Evolutionary conservation across 2,329 filamentous ascomycete species (phyloP), one percentile per base, ranked within the genome.

Genomic region (Phyllosticta capitalensis): DNA sequence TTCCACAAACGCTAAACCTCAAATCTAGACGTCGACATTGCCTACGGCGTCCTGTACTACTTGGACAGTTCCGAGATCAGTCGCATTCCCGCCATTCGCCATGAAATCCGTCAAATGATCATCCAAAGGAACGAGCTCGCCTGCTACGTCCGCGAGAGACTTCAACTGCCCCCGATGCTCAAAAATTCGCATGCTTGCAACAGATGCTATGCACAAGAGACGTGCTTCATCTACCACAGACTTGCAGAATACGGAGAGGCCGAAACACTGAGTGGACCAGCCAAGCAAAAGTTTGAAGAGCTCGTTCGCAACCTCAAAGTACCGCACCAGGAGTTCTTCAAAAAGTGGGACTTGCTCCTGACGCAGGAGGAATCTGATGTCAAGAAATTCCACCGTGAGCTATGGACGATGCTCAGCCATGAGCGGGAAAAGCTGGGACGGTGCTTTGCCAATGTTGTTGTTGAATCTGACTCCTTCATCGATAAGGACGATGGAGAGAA

Each of bases 281-380:
- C 96, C 71, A 84, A 87, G 52, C 83, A 87, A 28, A 88, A 89
- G 65, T 99, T 96, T 68, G 84, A 90, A 56, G 88, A 94, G 63
- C 77, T 90, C 5, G 86, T 95, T 55, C 81, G 81, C 61, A 88
- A 95, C 68, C 79, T 96, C n/a, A 89, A 83, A 5, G 80, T 86
- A 1, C 77, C 75, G 0, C 89, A 96, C 68, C 84, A 84, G 64
- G 82, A 85, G 0, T 99, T 97, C 71, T 96, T 99, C 73, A 80
- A 88, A 63, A 96, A 94, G 69, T 99, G 94, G 94, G 94, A 99
- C 72, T 82, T 87, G 55, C 79, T 99, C 14, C 78, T 99, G 45
- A 97, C 92, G 0, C 94, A 94, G 70, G 94, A 99, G 76, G 94
- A 99, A 71, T 90, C 87, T 66, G 91, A 95, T 67, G 85, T 88